A percentile compares a stretch with the other conserved stretches of the same genome.
These are phyloP conservation scores for Oryza officinalis DNA, from an alignment of 176 grass and related monocot species.

Conservation along the genomic window DNA sequence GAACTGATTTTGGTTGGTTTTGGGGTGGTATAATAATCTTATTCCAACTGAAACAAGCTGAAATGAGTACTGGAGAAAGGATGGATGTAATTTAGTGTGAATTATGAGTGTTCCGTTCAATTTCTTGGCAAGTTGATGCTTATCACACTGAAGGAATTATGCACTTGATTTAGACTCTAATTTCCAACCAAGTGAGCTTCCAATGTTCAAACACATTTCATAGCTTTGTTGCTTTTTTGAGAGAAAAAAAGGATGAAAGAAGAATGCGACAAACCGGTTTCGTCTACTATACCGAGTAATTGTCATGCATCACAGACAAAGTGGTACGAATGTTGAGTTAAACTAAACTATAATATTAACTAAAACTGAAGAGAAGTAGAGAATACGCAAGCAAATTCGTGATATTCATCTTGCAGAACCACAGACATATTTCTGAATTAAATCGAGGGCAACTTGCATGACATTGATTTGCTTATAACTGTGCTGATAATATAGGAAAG, in stretches of 20 bases:
- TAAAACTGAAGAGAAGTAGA: neutral
- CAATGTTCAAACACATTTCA: neutral
- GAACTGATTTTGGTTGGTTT: neutral
- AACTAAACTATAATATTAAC: constrained; percentile 16
- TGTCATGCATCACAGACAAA: neutral
- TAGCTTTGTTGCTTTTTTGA: neutral
- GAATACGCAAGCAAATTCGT: neutral
- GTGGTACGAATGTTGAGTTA: neutral
- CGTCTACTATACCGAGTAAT: neutral
- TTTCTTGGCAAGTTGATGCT: neutral
- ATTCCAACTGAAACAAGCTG: no score
- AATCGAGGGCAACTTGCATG: neutral
- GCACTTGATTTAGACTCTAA: neutral
- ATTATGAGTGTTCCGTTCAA: neutral
- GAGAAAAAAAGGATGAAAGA: neutral
- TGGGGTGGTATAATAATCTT: constrained; percentile 3
- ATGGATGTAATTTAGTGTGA: neutral
- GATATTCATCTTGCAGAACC: constrained; percentile 1
- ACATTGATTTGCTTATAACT: neutral
- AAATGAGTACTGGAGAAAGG: no score
- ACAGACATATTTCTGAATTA: neutral
- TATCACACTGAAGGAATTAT: neutral
- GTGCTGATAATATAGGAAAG: neutral
- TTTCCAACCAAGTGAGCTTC: neutral
- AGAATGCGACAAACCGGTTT: neutral